Evolutionary conservation across 2,329 filamentous ascomycete genomes (phyloP).

Genomic region (Monosporascus cannonballus): DNA sequence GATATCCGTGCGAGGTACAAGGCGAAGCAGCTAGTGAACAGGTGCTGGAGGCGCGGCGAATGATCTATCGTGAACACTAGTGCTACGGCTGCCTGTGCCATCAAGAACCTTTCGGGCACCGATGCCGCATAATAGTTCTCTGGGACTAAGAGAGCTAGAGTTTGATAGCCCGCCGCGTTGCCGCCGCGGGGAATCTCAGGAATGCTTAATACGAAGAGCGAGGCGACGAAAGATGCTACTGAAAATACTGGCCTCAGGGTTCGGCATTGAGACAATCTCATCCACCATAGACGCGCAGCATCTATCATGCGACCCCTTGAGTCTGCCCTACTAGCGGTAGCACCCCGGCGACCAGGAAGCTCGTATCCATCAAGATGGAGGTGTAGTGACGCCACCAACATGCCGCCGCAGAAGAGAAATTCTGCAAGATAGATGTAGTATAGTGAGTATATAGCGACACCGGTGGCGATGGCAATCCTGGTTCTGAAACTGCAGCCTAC

Average conservation of each 20-base stretch:
- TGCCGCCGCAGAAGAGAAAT: conserved; percentile 25
- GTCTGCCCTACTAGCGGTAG: too few species aligned
- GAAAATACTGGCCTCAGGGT: background rate
- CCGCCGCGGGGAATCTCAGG: conserved; percentile 15
- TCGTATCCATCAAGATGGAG: conserved; percentile 14
- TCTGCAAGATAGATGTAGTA: conserved; percentile 21
- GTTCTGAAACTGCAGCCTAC: conserved; percentile 14
- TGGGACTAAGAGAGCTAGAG: conserved; percentile 15
- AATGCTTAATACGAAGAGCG: conserved; percentile 16
- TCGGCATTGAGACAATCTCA: conserved; percentile 1
- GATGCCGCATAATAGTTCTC: conserved; percentile 6
- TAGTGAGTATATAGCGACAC: conserved; percentile 17
- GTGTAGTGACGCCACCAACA: conserved; percentile 25
- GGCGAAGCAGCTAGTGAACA: conserved; percentile 22
- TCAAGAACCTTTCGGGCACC: conserved; percentile 21
- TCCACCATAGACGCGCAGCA: conserved; percentile 5
- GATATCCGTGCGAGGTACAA: conserved; percentile 24
- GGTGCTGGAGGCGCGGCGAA: conserved; percentile 14
- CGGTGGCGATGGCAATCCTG: conserved; percentile 12
- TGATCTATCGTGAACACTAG: conserved; percentile 20
- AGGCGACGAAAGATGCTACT: conserved; percentile 6
- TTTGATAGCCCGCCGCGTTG: conserved; percentile 15
- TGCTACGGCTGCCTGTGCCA: conserved; percentile 17
- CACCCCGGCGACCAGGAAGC: background rate
- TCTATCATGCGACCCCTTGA: background rate